Evolutionary conservation across 129 eudicot genomes (phyloP), one percentile per base, ranked within the genome.

Genomic region (Tagetes patula): DNA sequence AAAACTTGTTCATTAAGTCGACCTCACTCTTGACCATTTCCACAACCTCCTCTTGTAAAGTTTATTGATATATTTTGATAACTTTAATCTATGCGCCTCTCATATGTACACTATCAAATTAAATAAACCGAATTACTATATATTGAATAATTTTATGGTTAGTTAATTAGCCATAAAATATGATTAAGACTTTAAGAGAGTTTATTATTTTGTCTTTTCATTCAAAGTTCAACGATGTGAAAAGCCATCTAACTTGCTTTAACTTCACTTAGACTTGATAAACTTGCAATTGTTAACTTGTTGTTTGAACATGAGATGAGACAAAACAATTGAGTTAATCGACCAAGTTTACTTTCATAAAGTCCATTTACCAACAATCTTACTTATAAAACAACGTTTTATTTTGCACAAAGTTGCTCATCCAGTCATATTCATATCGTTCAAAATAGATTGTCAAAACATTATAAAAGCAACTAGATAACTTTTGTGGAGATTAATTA

Each of bases 11-110:
- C 75, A 20, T 20, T 20, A 71, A 53, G 73, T 43, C 41, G 69
- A 72, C 69, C 80, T 74, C 45, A 14, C 27, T 55, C 42, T 80
- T 74, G 80, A 80, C 80, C 80, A 6, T 5, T 80, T 80, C 84
- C 76, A 68, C 53, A 58, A 49, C 75, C 80, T 40, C 50, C 36
- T 62, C 46, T 39, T 53, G 62, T 31, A 39, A 56, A 56, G 27
- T 20, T 20, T 20, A 20, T 20, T 0, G 27, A 20, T 20, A 20
- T 20, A 20, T 20, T 20, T 20, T 20, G 27, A 20, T 20, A 20
- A 20, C 0, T 20, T 20, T 20, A 20, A 20, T 20, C 27, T 20
- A 20, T 20, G 27, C 0, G 27, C 27, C 27, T 20, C 27, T 20
- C 27, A 20, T 20, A 20, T 20, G 27, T 20, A 20, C 27, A 20